A percentile compares a stretch with the other conserved stretches of the same genome.
Evolutionary conservation across 1,284 basidiomycete genomes (phyloP).

Genomic region (Spongispora temasekensis): DNA sequence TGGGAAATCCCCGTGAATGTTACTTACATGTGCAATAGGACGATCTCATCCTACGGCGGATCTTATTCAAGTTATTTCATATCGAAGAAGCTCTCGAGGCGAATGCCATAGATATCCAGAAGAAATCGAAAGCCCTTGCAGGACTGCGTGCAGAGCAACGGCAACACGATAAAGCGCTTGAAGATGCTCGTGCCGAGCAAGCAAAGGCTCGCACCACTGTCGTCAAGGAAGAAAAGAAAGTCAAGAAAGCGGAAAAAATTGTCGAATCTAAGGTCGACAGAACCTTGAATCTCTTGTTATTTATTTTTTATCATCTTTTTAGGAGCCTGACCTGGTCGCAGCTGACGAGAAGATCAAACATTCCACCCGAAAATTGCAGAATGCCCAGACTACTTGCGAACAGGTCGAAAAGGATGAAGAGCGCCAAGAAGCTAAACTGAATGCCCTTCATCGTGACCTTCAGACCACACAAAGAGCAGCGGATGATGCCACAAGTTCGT

Average conservation of each 20-base stretch:
- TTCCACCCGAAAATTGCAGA: conserved; percentile 74
- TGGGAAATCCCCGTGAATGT: neutral
- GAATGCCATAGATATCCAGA: conserved; percentile 70
- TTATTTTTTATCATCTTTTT: neutral
- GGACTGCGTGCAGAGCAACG: conserved; percentile 71
- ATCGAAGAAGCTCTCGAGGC: conserved; percentile 80
- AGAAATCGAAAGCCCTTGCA: conserved; percentile 69
- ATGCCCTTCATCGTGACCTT: conserved; percentile 64
- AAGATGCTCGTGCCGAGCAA: conserved; percentile 77
- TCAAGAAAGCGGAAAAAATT: conserved; percentile 82
- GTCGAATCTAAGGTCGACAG: conserved; percentile 75
- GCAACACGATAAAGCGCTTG: conserved; percentile 69
- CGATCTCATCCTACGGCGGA: conserved; percentile 75
- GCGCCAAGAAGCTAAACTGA: conserved; percentile 64
- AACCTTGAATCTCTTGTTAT: neutral
- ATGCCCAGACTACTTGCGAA: conserved; percentile 64
- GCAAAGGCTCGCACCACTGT: conserved; percentile 76
- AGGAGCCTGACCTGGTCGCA: conserved; percentile 83
- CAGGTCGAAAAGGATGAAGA: conserved; percentile 71
- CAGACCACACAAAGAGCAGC: conserved; percentile 69
- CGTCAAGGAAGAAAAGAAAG: conserved; percentile 71
- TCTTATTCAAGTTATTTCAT: conserved; percentile 90
- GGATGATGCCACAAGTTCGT: conserved; percentile 72
- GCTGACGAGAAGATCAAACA: conserved; percentile 89
- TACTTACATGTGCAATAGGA: conserved; percentile 52